phyloP scores from a whole-genome alignment of 1,139 yeast species.

The Pichia sp. region DNA sequence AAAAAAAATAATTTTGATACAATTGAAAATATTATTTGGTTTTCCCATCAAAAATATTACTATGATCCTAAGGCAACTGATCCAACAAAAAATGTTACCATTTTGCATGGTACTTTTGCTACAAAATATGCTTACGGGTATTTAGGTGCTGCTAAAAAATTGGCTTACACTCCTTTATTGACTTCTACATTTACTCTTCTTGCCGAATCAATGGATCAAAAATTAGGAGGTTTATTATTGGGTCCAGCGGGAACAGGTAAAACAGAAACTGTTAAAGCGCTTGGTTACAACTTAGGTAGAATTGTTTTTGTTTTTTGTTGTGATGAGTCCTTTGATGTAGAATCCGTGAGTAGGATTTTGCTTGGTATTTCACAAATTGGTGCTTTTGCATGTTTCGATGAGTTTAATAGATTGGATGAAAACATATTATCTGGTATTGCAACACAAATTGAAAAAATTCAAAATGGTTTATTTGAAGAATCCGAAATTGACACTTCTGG shows the following conservation, averaged over 20 bases:
- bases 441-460: slow-evolving; percentile 71
- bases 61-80: slow-evolving; percentile 29
- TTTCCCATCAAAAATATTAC: slow-evolving; percentile 48
- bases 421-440: slow-evolving; percentile 79
- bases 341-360: slow-evolving; percentile 70
- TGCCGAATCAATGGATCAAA: slow-evolving; percentile 68
- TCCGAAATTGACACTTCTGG: slow-evolving; percentile 43
- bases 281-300: slow-evolving; percentile 74
- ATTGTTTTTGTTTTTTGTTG: slow-evolving; percentile 85
- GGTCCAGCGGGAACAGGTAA: slow-evolving; percentile 99
- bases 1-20: slow-evolving; percentile 15
- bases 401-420: slow-evolving; percentile 75
- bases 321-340: slow-evolving; percentile 83
- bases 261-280: slow-evolving; percentile 83
- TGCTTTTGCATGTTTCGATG: slow-evolving; percentile 96
- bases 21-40: slow-evolving; percentile 39
- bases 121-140: slow-evolving; percentile 77
- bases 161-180: slow-evolving; percentile 74
- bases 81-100: slow-evolving; percentile 33
- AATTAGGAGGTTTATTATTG: slow-evolving; percentile 83
- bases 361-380: slow-evolving; percentile 83
- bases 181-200: slow-evolving; percentile 60
- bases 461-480: slow-evolving; percentile 38
- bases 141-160: slow-evolving; percentile 64
- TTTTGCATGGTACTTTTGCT: slow-evolving; percentile 48